These are phyloP conservation scores for Sisymbrium altissimum DNA, from an alignment of 345 rosid genomes.

Conservation along the genomic window DNA sequence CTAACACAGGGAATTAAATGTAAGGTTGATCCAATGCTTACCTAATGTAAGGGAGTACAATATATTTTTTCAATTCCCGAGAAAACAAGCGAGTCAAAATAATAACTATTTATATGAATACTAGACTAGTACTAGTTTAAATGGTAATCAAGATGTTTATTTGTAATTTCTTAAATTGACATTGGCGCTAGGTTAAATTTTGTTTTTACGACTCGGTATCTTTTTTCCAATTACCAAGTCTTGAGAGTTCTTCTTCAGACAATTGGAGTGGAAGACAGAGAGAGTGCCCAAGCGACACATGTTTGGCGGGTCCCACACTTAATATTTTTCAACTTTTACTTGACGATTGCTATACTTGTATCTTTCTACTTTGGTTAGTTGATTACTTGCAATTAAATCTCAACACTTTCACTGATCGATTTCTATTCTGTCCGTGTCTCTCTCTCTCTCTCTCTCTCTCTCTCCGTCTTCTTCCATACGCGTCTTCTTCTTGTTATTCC, in stretches of 20 bases:
- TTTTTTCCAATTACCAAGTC: background rate
- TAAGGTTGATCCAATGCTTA: conserved; percentile 17
- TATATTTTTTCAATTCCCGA: too few species aligned
- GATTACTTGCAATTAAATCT: background rate
- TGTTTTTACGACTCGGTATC: background rate
- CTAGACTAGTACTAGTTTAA: too few species aligned
- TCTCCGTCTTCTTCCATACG: conserved; percentile 24
- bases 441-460: background rate
- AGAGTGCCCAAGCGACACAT: conserved; percentile 31
- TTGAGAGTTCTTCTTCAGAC: background rate
- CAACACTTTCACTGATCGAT: background rate
- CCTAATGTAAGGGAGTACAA: too few species aligned
- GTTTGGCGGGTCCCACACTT: conserved; percentile 8
- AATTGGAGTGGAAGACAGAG: conserved; percentile 27
- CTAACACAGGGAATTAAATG: conserved; percentile 18
- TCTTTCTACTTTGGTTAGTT: background rate
- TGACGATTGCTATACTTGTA: background rate
- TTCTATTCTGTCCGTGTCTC: background rate
- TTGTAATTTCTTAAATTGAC: background rate
- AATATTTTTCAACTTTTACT: background rate
- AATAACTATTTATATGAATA: background rate
- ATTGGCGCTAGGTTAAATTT: background rate
- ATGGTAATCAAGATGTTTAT: too few species aligned
- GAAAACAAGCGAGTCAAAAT: background rate
- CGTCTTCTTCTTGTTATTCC: conserved; percentile 26